Base-by-base conservation (phyloP, 495 filamentous ascomycete species). In the Cercophora samala region DNA sequence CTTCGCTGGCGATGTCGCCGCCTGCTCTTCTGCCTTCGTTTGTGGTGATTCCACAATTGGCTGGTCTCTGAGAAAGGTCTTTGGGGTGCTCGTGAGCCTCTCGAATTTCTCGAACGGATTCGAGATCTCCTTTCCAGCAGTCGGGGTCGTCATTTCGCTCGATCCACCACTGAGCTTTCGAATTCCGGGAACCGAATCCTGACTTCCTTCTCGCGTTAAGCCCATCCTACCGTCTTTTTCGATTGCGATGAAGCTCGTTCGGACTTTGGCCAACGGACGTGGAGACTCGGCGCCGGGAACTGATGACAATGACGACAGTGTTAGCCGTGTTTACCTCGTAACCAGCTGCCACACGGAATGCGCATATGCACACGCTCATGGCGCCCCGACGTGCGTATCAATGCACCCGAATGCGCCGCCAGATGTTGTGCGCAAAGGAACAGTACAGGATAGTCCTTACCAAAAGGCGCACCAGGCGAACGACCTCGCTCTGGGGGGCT, bases 181-280 rank as follows among this genome's bases (percentile, higher is more conserved):
- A n/a, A 77, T 71, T 0, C 70, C 69, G 6, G 79, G 77, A n/a
- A 74, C 67, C 37, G 82, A 82, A 19, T 82, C 80, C 52, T 76
- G 77, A 66, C 82, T 82, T 18, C 67, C 72, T 37, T 79, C 77
- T 62, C 77, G 76, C 56, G 74, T 75, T 32, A 80, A 72, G 55
- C 82, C 82, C 59, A 84, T 75, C 53, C 81, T 78, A 56, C 83
- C 85, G 73, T 83, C 84, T 64, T 83, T 83, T 66, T 93, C 91
- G 18, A 97, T 88, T 2, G 90, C 85, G 56, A 96, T 86, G 75
- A 97, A 97, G 73, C 85, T 93, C 37, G 92, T 92, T 64, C 91
- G 86, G 58, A 96, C 87, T 77, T 90, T 93, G 63, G 89, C 90
- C 19, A 92, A 82, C 24, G 87, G 91, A 66, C 90, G 83, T 19